Conservation (phyloP, 768 basidiomycete genomes). For the Cystofilobasidium macerans region DNA sequence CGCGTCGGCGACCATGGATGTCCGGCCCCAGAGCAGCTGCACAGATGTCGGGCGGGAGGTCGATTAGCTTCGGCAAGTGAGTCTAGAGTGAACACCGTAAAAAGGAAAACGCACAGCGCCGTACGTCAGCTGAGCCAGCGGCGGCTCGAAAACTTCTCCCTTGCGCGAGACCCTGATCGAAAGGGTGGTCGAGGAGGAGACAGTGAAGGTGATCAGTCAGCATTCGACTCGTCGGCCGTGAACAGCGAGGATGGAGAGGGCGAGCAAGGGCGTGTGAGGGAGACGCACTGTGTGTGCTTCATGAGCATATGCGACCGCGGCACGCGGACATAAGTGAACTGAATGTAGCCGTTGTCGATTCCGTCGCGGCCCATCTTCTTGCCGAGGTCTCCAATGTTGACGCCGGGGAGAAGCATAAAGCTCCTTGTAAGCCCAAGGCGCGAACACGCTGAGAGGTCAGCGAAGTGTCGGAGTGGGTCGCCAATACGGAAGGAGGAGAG, state of each 20-base stretch:
- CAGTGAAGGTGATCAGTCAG: no score
- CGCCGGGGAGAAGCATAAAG: constrained; percentile 39
- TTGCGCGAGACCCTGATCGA: constrained; percentile 10
- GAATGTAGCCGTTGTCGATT: constrained; percentile 38
- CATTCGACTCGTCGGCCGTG: no score
- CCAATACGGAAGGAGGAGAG: no score
- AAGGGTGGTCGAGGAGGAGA: no score
- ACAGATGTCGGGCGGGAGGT: no score
- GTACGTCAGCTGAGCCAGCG: constrained; percentile 42
- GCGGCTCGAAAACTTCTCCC: constrained; percentile 29
- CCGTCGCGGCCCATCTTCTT: constrained; percentile 41
- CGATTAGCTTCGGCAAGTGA: no score
- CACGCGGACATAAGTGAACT: constrained; percentile 42
- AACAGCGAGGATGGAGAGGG: neutral
- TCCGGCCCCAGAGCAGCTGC: constrained; percentile 37
- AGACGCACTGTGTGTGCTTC: constrained; percentile 40
- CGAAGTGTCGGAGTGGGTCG: neutral
- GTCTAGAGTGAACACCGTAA: no score
- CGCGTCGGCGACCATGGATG: constrained; percentile 40
- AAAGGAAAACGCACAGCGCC: constrained; percentile 35
- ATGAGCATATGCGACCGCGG: constrained; percentile 43
- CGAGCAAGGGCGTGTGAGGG: constrained; percentile 29
- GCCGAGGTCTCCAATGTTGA: constrained; percentile 43
- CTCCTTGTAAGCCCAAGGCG: no score
- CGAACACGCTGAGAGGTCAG: neutral